Evolutionary conservation across 2,329 filamentous ascomycete species (phyloP).

Genomic region (Byssothecium circinans): DNA sequence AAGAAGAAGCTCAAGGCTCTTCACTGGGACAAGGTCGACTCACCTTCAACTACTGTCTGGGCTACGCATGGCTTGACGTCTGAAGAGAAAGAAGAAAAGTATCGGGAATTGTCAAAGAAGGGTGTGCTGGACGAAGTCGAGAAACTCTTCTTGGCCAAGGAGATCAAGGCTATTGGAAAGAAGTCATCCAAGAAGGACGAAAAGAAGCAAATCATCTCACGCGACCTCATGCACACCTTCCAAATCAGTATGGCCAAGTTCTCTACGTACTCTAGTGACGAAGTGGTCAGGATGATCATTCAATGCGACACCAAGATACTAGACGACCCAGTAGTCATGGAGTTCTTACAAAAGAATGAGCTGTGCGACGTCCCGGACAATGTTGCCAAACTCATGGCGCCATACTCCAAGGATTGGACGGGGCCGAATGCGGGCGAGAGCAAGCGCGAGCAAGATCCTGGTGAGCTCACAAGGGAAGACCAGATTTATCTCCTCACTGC

Average conservation of each 20-base stretch:
- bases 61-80: conserved; percentile 82
- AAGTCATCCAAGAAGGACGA: conserved; percentile 77
- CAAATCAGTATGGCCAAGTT: conserved; percentile 89
- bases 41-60: conserved; percentile 90
- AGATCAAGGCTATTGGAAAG: conserved; percentile 83
- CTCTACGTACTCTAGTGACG: conserved; percentile 79
- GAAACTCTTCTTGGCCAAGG: conserved; percentile 95
- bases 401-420: conserved; percentile 96
- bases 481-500: conserved; percentile 93
- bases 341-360: conserved; percentile 91
- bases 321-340: conserved; percentile 91
- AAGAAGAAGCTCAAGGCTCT: conserved; percentile 99
- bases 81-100: conserved; percentile 92
- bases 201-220: conserved; percentile 96
- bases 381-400: conserved; percentile 84
- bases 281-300: conserved; percentile 88
- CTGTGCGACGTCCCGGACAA: conserved; percentile 92
- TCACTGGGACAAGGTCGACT: conserved; percentile 98
- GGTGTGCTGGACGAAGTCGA: conserved; percentile 97
- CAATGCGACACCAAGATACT: conserved; percentile 89
- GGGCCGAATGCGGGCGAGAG: conserved; percentile 79
- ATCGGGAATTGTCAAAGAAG: conserved; percentile 87
- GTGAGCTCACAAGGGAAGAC: conserved; percentile 88
- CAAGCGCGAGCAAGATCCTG: conserved; percentile 80
- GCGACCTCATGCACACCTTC: conserved; percentile 63